Percentiles rank a stretch among this genome's conserved stretches.
Conservation (phyloP, 73 alveolate genomes). For the Diophrys sp. region DNA sequence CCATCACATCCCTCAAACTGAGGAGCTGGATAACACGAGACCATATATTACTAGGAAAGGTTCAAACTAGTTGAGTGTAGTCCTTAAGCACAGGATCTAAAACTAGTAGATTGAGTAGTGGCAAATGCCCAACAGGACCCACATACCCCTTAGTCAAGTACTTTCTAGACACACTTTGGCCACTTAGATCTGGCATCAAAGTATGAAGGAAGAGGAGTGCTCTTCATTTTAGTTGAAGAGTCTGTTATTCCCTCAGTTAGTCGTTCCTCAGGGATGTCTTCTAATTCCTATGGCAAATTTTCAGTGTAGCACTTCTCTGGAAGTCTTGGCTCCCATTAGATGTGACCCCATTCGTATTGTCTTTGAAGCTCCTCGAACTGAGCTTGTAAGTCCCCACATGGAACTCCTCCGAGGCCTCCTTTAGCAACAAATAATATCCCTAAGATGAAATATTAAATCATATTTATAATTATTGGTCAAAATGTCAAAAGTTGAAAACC, state of each 20-base stretch:
- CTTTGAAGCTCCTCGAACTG: too few species aligned
- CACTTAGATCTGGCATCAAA: neutral
- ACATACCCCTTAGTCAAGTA: neutral
- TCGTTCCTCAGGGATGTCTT: too few species aligned
- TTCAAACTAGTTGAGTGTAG: neutral
- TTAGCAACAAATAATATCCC: neutral
- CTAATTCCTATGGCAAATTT: too few species aligned
- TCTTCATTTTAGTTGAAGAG: too few species aligned
- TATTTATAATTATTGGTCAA: neutral
- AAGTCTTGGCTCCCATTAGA: too few species aligned
- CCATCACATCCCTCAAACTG: neutral
- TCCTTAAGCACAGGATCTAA: neutral
- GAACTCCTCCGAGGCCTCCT: neutral
- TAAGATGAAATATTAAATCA: neutral
- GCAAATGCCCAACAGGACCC: conserved; percentile 2
- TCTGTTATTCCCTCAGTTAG: too few species aligned
- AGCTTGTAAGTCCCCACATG: too few species aligned
- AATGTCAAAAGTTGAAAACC: conserved; percentile 2
- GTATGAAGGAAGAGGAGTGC: conserved; percentile 3
- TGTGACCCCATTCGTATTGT: too few species aligned
- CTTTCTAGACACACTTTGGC: neutral
- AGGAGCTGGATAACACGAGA: neutral
- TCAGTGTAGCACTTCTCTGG: too few species aligned
- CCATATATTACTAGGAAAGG: neutral
- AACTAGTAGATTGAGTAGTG: neutral